Evolutionary conservation across 2,329 filamentous ascomycete genomes (phyloP).

Genomic region (Paecilomyces formosus): DNA sequence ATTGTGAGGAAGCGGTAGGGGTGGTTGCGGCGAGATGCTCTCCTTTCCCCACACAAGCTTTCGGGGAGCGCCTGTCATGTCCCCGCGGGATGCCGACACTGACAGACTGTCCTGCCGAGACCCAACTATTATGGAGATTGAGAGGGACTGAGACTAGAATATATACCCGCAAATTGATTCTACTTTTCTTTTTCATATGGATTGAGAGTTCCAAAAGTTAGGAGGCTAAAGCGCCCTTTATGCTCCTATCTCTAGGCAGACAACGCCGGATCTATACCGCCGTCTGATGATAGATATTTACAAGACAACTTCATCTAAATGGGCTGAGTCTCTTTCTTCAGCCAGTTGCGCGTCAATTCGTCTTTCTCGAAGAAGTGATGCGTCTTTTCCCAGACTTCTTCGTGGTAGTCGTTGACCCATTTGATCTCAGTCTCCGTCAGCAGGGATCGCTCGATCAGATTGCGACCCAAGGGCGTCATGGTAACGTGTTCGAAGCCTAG

Average conservation of each 20-base stretch:
- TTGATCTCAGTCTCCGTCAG: constrained; percentile 67
- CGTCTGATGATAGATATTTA: neutral
- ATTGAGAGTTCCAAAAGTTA: too few relatives aligned
- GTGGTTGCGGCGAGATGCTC: neutral
- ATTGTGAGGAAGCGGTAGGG: neutral
- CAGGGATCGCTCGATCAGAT: constrained; percentile 68
- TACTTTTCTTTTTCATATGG: too few relatives aligned
- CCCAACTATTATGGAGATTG: neutral
- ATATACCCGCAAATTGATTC: too few relatives aligned
- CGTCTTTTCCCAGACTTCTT: constrained; percentile 75
- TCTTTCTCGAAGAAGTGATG: constrained; percentile 68
- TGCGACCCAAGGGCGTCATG: constrained; percentile 90
- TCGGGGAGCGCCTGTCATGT: neutral
- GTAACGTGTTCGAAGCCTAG: constrained; percentile 95
- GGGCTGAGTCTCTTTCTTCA: constrained; percentile 76
- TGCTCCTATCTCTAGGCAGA: neutral
- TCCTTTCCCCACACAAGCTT: neutral
- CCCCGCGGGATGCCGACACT: neutral
- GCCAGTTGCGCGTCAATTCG: constrained; percentile 65
- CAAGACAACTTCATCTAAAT: constrained; percentile 23
- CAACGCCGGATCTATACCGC: neutral
- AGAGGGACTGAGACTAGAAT: too few relatives aligned
- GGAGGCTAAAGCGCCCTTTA: neutral
- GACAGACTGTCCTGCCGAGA: neutral
- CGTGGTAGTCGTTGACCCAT: constrained; percentile 84